These are phyloP conservation scores for Candida michaelii DNA, from an alignment of 805 yeast species.

Conservation along the genomic window DNA sequence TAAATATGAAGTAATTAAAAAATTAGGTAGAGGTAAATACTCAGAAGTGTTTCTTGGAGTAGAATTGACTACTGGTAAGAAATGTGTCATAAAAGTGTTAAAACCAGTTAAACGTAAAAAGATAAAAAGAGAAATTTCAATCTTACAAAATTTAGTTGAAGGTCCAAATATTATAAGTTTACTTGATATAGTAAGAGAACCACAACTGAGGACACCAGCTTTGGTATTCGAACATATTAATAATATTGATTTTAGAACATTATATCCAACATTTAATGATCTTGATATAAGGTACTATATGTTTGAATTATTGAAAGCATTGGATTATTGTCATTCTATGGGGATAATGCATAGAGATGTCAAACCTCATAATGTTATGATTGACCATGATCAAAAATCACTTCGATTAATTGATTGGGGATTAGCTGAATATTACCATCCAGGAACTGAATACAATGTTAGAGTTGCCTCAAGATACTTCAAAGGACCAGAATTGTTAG, in stretches of 20 bases:
- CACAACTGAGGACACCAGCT: constrained; percentile 81
- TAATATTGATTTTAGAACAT: constrained; percentile 81
- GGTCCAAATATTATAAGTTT: constrained; percentile 81
- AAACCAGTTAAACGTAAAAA: constrained; percentile 93
- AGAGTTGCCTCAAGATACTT: constrained; percentile 90
- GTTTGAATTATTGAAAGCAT: constrained; percentile 75
- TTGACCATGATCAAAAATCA: constrained; percentile 64
- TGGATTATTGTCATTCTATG: constrained; percentile 88
- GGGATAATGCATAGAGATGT: constrained; percentile 96
- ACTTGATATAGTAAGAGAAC: constrained; percentile 85
- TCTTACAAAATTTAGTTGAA: constrained; percentile 76
- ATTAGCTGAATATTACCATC: constrained; percentile 87
- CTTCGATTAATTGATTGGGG: constrained; percentile 93
- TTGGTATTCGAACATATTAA: constrained; percentile 81
- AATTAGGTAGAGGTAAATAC: constrained; percentile 90
- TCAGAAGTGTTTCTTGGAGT: constrained; percentile 91
- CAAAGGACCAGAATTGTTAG: constrained; percentile 88
- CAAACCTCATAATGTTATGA: constrained; percentile 92
- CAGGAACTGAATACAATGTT: constrained; percentile 85
- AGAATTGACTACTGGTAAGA: constrained; percentile 56
- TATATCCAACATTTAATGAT: constrained; percentile 78
- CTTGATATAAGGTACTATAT: constrained; percentile 80
- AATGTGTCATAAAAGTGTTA: constrained; percentile 84
- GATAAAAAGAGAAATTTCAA: constrained; percentile 86
- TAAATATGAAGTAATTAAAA: constrained; percentile 81